A percentile compares a stretch with the other conserved stretches of the same genome.
Evolutionary conservation across 2,329 filamentous ascomycete genomes (phyloP).

Genomic region (Neurospora sp.): DNA sequence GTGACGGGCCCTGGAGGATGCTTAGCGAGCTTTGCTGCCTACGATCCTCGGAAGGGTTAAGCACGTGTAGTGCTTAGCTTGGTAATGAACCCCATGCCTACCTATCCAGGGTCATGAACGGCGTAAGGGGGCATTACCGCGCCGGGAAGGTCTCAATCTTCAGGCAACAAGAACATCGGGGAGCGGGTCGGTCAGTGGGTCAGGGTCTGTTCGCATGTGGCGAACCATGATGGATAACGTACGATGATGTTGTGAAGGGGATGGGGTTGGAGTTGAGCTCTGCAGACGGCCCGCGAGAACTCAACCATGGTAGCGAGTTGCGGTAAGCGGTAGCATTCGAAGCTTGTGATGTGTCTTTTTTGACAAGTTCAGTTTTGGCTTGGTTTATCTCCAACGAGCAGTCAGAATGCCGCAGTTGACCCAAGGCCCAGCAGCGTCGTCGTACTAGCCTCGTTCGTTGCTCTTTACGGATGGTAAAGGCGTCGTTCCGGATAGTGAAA

Average conservation of each 20-base stretch:
- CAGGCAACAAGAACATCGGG: not conserved
- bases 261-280: not conserved
- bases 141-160: not conserved
- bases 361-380: not conserved
- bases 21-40: not conserved
- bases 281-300: not conserved
- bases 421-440: not conserved
- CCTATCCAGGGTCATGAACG: too few species aligned
- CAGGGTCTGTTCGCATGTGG: not conserved
- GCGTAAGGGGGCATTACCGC: not conserved
- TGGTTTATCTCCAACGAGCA: not conserved
- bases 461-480: too few species aligned
- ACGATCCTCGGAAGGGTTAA: not conserved
- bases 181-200: not conserved
- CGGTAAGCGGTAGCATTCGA: not conserved
- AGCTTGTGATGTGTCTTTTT: not conserved
- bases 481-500: not conserved
- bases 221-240: not conserved
- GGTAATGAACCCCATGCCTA: not conserved
- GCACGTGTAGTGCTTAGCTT: not conserved
- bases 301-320: not conserved
- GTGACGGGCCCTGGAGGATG: not conserved
- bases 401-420: not conserved
- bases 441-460: not conserved
- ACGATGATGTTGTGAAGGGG: not conserved